Conservation (phyloP, 306 rosid genomes). For the Sindora glabra region DNA sequence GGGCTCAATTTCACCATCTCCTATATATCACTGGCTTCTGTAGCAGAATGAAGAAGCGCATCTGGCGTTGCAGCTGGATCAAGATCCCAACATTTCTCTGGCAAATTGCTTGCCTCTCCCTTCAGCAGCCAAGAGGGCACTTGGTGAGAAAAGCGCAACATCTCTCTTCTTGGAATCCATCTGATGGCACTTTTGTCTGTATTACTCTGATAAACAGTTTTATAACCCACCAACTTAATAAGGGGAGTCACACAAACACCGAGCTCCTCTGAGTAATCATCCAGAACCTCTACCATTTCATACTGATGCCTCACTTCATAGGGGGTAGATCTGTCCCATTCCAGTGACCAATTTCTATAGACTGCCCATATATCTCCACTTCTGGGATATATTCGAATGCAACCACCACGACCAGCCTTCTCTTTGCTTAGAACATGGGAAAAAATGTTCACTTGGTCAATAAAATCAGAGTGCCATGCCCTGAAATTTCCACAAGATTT, state of each 20-base stretch:
- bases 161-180: conserved; percentile 85
- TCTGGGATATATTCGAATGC: conserved; percentile 79
- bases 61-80: conserved; percentile 99
- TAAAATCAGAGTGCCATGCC: conserved; percentile 64
- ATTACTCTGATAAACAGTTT: conserved; percentile 71
- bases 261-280: conserved; percentile 84
- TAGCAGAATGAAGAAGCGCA: conserved; percentile 71
- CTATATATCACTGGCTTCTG: conserved; percentile 29
- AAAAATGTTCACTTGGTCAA: conserved; percentile 84
- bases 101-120: conserved; percentile 48
- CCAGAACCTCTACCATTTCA: conserved; percentile 95
- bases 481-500: conserved; percentile 98
- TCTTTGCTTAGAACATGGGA: conserved; percentile 70
- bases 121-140: conserved; percentile 82
- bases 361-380: conserved; percentile 91
- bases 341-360: conserved; percentile 76
- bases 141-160: conserved; percentile 93
- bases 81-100: conserved; percentile 85
- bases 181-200: conserved; percentile 52
- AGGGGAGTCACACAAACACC: conserved; percentile 83
- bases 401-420: conserved; percentile 93
- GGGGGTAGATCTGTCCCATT: conserved; percentile 89
- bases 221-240: conserved; percentile 72
- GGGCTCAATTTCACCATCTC: conserved; percentile 23
- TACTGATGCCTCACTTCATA: conserved; percentile 82